Percentiles rank a stretch among this genome's conserved stretches.
These are phyloP conservation scores for Xylaria venustula DNA, from an alignment of 495 filamentous ascomycete genomes.

Conservation along the genomic window DNA sequence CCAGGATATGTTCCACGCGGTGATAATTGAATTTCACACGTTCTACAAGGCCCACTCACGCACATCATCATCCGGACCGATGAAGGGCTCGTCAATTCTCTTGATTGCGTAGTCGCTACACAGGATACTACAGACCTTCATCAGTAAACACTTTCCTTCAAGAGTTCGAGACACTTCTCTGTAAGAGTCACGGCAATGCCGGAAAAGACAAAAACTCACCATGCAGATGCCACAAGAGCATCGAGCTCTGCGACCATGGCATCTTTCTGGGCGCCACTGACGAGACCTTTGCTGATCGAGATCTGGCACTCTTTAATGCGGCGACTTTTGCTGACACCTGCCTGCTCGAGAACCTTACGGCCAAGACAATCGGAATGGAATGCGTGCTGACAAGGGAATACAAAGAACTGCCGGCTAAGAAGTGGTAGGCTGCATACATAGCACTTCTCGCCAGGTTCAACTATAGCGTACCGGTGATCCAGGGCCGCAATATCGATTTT, in stretches of 20 bases:
- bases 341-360: slow-evolving; percentile 73
- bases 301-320: slow-evolving; percentile 83
- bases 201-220: slow-evolving; percentile 51
- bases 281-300: slow-evolving; percentile 69
- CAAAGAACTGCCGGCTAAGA: slow-evolving; percentile 88
- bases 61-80: slow-evolving; percentile 63
- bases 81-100: slow-evolving; percentile 88
- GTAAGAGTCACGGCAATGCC: not conserved
- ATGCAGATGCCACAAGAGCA: slow-evolving; percentile 74
- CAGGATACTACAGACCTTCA: slow-evolving; percentile 58
- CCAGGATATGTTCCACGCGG: not conserved
- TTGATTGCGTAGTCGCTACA: slow-evolving; percentile 94
- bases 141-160: slow-evolving; percentile 2
- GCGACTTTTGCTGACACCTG: slow-evolving; percentile 68
- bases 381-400: slow-evolving; percentile 96
- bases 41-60: slow-evolving; percentile 80
- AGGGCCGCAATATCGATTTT: slow-evolving; percentile 79
- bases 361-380: slow-evolving; percentile 95
- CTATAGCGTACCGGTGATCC: slow-evolving; percentile 89
- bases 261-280: slow-evolving; percentile 66
- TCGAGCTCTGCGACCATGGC: slow-evolving; percentile 86
- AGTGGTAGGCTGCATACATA: slow-evolving; percentile 83
- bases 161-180: not conserved
- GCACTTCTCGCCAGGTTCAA: slow-evolving; percentile 93
- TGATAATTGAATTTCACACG: not conserved